phyloP scores from a whole-genome alignment of 108 stramenopile genomes.

The Hondaea fermentalgiana region DNA sequence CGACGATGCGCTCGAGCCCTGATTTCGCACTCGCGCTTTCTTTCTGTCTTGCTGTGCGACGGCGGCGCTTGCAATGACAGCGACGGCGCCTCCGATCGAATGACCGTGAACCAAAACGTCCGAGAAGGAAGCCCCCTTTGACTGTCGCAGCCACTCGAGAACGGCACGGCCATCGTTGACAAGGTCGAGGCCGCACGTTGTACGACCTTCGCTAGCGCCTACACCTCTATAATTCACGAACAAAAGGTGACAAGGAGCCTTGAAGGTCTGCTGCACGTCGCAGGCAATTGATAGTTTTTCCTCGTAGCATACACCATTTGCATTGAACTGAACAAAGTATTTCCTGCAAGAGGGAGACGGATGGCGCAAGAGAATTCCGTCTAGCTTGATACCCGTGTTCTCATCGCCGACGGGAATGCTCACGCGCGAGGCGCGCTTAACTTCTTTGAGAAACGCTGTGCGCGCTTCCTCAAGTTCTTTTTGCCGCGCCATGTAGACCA shows the following conservation, averaged over 20 bases:
- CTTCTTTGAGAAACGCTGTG: neutral
- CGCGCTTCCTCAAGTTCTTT: neutral
- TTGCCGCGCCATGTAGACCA: neutral
- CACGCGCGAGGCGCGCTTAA: neutral
- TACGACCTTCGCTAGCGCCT: neutral
- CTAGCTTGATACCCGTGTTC: neutral
- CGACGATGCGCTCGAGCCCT: too few species aligned
- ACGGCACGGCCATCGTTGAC: neutral
- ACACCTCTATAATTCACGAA: neutral
- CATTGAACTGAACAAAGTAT: neutral
- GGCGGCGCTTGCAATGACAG: neutral
- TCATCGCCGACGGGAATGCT: neutral
- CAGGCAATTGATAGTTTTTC: neutral
- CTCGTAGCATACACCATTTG: constrained; percentile 1
- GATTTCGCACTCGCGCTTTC: too few species aligned
- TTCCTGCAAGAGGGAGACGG: neutral
- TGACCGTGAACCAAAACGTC: neutral
- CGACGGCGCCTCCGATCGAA: neutral
- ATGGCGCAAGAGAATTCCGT: neutral
- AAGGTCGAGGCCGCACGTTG: neutral
- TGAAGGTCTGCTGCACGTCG: neutral
- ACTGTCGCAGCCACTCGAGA: neutral
- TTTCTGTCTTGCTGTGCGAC: neutral
- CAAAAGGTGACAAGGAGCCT: neutral
- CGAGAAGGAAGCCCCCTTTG: neutral